phyloP scores from a whole-genome alignment of 1,284 basidiomycete genomes.

The Boletus hoseneyae region DNA sequence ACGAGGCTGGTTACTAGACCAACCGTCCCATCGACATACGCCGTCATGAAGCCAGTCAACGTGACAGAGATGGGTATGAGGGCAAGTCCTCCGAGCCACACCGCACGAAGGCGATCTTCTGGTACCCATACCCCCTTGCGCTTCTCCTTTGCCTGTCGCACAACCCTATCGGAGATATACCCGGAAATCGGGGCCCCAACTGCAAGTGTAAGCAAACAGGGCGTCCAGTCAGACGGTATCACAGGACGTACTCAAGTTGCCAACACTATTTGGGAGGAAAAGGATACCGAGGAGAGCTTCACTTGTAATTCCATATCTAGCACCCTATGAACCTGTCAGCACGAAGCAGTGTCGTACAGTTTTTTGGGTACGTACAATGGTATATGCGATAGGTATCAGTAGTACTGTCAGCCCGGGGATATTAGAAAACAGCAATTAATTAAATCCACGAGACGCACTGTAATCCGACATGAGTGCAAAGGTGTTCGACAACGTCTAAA shows the following conservation, averaged over 20 bases:
- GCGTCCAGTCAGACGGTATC: background rate
- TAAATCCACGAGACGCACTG: conserved; percentile 29
- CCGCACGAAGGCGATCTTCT: conserved; percentile 58
- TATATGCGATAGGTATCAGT: conserved; percentile 34
- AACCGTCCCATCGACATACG: conserved; percentile 37
- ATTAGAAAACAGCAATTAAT: background rate
- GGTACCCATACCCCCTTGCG: conserved; percentile 51
- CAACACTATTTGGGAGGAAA: conserved; percentile 58
- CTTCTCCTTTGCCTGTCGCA: conserved; percentile 44
- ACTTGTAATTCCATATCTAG: conserved; percentile 56
- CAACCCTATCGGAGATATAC: conserved; percentile 46
- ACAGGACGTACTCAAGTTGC: conserved; percentile 50
- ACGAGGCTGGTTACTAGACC: conserved; percentile 42
- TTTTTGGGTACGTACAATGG: conserved; percentile 24
- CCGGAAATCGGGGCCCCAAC: conserved; percentile 56
- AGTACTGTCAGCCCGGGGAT: conserved; percentile 31
- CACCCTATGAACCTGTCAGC: conserved; percentile 38
- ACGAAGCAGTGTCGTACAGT: background rate
- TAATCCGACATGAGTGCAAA: conserved; percentile 44
- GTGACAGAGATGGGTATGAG: conserved; percentile 37
- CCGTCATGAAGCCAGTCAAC: conserved; percentile 19
- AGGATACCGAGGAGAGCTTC: conserved; percentile 57
- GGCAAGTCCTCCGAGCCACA: conserved; percentile 43
- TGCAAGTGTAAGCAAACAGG: conserved; percentile 16
- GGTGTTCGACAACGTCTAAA: conserved; percentile 40